Evolutionary conservation across 257 asterid species (phyloP), one percentile per base, ranked within the genome.

Genomic region (Scutellaria galericulata): DNA sequence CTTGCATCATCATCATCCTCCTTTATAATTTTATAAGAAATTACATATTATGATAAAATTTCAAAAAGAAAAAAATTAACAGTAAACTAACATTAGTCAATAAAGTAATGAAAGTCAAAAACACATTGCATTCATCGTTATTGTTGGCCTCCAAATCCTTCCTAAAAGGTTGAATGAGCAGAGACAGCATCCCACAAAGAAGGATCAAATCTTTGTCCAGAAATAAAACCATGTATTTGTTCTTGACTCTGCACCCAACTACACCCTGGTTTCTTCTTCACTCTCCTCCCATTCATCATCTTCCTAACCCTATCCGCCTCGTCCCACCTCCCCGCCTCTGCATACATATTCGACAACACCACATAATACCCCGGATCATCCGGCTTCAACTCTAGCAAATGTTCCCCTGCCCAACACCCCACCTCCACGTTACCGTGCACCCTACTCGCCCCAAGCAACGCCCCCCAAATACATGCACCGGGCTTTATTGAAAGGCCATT

Each of bases 361-460:
- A 76, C 82, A 46, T 89, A 90, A 72, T 88, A 89, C 66, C 97
- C 97, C 7, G 96, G 89, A 74, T 91, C 80, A 68, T 83, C 89
- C 0, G 93, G 90, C 74, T 78, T 84, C 78, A 88, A 64, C 70
- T 86, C 78, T 10, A 86, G 77, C 15, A 91, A 82, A 45, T 79
- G 77, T 77, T 87, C 96, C 0, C 88, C 97, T 7, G 95, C 96
- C 92, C 90, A 86, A 77, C 86, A 83, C 31, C 92, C 97, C n/a
- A 87, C 54, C 39, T 86, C 95, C 73, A 89, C 59, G 27, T 87
- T 70, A 59, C 96, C 90, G 45, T 91, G 89, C 12, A 91, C 58
- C 62, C 87, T 64, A 50, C 89, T 80, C 0, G 92, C 96, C 75
- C 96, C 97, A 58, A 89, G 94, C 22, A 91, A 74, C 35, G 96